A percentile compares a stretch with the other conserved stretches of the same genome.
These are phyloP conservation scores for Ustilago sp. DNA, from an alignment of 1,284 basidiomycete species.

Conservation along the genomic window DNA sequence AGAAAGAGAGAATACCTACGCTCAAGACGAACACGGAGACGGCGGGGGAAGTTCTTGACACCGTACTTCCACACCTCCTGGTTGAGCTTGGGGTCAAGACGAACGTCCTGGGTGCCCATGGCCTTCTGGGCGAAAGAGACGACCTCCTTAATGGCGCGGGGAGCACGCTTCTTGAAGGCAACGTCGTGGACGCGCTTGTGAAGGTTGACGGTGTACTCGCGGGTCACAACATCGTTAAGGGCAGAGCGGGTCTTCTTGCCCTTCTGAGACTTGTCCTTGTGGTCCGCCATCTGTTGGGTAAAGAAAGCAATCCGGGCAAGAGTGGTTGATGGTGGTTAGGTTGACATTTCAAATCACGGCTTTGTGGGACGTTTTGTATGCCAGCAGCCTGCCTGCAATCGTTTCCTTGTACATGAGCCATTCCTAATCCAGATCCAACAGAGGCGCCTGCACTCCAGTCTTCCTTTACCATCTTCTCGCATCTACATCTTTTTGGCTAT, in stretches of 20 bases:
- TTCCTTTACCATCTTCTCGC: too few relatives aligned
- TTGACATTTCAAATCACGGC: background rate
- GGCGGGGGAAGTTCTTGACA: conserved; percentile 68
- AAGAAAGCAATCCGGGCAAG: conserved; percentile 2
- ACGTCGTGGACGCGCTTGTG: conserved; percentile 68
- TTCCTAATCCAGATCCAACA: too few relatives aligned
- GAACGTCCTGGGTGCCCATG: conserved; percentile 69
- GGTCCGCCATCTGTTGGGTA: conserved; percentile 57
- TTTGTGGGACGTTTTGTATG: background rate
- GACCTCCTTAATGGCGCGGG: conserved; percentile 68
- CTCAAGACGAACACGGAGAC: conserved; percentile 67
- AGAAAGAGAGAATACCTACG: conserved; percentile 16
- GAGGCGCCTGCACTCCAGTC: too few relatives aligned
- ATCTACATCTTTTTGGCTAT: too few relatives aligned
- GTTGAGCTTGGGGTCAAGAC: conserved; percentile 70
- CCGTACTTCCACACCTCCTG: conserved; percentile 70
- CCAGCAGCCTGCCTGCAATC: conserved; percentile 2
- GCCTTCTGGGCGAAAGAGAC: conserved; percentile 68
- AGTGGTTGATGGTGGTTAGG: conserved; percentile 18
- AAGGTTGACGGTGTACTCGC: conserved; percentile 69
- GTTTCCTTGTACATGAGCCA: too few relatives aligned
- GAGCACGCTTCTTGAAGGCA: conserved; percentile 69
- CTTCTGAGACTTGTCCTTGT: conserved; percentile 65
- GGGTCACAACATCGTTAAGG: conserved; percentile 62
- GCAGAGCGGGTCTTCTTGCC: conserved; percentile 69